Conservation (phyloP, 306 rosid species). For the Lathyrus tuberosus region DNA sequence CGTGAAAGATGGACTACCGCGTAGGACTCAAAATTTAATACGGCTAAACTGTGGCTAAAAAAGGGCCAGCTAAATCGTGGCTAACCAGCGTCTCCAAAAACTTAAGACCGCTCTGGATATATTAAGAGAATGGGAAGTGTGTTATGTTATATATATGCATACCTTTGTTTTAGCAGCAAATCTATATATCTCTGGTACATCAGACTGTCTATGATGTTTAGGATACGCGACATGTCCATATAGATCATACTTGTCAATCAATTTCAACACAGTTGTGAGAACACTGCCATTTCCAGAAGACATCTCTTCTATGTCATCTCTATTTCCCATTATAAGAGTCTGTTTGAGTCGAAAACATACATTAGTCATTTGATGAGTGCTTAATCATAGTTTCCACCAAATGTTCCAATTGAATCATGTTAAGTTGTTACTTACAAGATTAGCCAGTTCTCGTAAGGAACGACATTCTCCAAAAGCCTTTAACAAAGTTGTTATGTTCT, state of each 20-base stretch:
- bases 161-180: conserved; percentile 93
- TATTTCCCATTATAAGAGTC: conserved; percentile 87
- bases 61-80: no score
- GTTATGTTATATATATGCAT: conserved; percentile 2
- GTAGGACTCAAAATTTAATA: no score
- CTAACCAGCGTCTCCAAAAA: no score
- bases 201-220: conserved; percentile 87
- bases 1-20: no score
- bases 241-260: conserved; percentile 84
- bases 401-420: conserved; percentile 23
- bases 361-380: conserved; percentile 36
- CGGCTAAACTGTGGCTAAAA: no score
- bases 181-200: conserved; percentile 89
- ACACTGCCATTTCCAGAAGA: conserved; percentile 78
- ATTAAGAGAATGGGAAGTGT: conserved; percentile 21
- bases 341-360: conserved; percentile 40
- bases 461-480: conserved; percentile 91
- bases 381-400: neutral
- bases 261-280: conserved; percentile 76
- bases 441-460: conserved; percentile 79
- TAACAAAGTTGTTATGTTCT: conserved; percentile 79
- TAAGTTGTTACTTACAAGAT: conserved; percentile 64
- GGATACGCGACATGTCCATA: conserved; percentile 93
- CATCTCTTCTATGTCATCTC: conserved; percentile 88
- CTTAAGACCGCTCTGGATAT: no score